Conservation (phyloP, 805 yeast genomes). For the Ogataea dorogensis region DNA sequence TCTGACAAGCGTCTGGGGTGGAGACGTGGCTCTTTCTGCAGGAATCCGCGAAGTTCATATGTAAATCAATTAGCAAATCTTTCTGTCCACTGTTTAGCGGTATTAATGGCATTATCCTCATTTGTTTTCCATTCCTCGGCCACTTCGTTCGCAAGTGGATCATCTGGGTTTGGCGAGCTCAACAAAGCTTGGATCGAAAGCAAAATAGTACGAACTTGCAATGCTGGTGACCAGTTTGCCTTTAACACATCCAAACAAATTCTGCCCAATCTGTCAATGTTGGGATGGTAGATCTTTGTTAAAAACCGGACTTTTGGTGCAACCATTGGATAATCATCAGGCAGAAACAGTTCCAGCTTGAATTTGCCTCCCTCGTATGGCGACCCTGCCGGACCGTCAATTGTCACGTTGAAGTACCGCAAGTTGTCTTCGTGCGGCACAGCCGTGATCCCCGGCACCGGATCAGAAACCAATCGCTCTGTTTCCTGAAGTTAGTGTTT, state of each 20-base stretch:
- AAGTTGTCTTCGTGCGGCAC: constrained; percentile 91
- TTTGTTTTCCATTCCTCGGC: constrained; percentile 95
- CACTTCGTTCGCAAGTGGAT: constrained; percentile 96
- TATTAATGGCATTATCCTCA: constrained; percentile 73
- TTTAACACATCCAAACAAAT: constrained; percentile 94
- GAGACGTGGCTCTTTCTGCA: constrained; percentile 30
- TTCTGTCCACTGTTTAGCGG: constrained; percentile 75
- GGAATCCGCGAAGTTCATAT: constrained; percentile 9
- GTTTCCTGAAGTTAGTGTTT: constrained; percentile 58
- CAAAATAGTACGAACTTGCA: constrained; percentile 89
- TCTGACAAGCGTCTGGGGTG: constrained; percentile 66
- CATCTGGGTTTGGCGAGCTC: constrained; percentile 97
- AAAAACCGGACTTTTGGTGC: constrained; percentile 95
- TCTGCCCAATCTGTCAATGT: constrained; percentile 91
- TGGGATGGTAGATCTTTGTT: constrained; percentile 94
- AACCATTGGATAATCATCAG: constrained; percentile 98
- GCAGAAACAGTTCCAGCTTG: constrained; percentile 80
- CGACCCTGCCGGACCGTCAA: constrained; percentile 87
- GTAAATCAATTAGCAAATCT: constrained; percentile 46
- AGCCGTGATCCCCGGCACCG: constrained; percentile 95
- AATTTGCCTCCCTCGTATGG: constrained; percentile 87
- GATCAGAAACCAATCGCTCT: constrained; percentile 86
- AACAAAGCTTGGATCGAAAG: constrained; percentile 89
- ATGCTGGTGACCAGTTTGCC: constrained; percentile 96
- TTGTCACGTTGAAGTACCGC: constrained; percentile 87